phyloP scores from a whole-genome alignment of 345 rosid genomes.

The Aquilaria malaccensis region DNA sequence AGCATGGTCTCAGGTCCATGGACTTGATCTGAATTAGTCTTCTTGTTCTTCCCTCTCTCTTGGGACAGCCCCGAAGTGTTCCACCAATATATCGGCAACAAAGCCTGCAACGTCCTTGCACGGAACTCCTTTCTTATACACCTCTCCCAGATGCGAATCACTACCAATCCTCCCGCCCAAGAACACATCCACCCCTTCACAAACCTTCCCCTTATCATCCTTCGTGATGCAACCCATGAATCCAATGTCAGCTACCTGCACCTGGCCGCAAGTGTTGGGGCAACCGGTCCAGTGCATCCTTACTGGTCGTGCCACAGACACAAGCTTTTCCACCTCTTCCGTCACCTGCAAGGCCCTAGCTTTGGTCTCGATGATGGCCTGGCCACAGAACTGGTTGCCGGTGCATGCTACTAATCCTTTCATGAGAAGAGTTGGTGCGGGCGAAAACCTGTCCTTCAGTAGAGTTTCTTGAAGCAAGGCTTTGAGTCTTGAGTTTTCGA shows the following conservation, averaged over 20 bases:
- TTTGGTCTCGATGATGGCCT: conserved; percentile 90
- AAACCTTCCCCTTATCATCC: conserved; percentile 63
- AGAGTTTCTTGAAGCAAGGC: conserved; percentile 63
- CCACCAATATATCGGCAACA: conserved; percentile 66
- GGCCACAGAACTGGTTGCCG: conserved; percentile 90
- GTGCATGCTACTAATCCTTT: conserved; percentile 92
- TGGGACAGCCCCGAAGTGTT: conserved; percentile 76
- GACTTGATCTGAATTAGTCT: conserved; percentile 10
- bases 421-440: conserved; percentile 77
- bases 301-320: conserved; percentile 46
- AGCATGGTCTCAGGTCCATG: too few relatives aligned
- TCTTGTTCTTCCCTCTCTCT: conserved; percentile 71
- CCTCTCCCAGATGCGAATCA: conserved; percentile 70
- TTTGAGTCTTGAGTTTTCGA: conserved; percentile 62
- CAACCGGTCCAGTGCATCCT: conserved; percentile 99
- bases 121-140: conserved; percentile 77
- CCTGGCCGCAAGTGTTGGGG: conserved; percentile 86
- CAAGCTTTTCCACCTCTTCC: conserved; percentile 73
- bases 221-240: conserved; percentile 94
- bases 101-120: conserved; percentile 80
- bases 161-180: conserved; percentile 88
- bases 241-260: conserved; percentile 92
- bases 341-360: conserved; percentile 83
- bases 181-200: conserved; percentile 79
- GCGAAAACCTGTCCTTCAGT: conserved; percentile 47